phyloP scores from a whole-genome alignment of 2,329 filamentous ascomycete species.

The Drechmeria coniospora region DNA sequence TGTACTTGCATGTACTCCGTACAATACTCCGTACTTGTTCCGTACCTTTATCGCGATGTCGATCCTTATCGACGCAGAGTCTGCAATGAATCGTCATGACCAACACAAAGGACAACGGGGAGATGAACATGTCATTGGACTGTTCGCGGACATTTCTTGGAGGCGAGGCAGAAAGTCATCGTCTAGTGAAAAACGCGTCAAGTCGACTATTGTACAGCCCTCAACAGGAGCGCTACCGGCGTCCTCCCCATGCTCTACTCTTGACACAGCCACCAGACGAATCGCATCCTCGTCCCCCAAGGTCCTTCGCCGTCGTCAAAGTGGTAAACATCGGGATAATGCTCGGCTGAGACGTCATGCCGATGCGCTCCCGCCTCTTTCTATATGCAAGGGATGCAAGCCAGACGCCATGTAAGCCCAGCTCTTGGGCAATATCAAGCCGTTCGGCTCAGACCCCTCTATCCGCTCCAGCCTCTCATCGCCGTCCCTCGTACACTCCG shows the following conservation, averaged over 20 bases:
- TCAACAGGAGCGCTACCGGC: constrained; percentile 7
- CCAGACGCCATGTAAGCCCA: constrained; percentile 4
- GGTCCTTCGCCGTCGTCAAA: constrained; percentile 1
- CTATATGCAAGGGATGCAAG: constrained; percentile 1
- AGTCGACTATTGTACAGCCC: constrained; percentile 17
- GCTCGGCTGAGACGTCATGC: not conserved
- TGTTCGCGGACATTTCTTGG: too few species aligned
- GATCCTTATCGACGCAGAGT: too few species aligned
- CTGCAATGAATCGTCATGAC: too few species aligned
- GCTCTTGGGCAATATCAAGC: constrained; percentile 6
- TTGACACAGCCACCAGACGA: constrained; percentile 7
- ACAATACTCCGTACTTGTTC: too few species aligned
- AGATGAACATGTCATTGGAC: too few species aligned
- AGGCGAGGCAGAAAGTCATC: too few species aligned
- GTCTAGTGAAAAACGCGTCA: constrained; percentile 7
- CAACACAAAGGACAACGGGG: too few species aligned
- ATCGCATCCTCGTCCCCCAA: constrained; percentile 1
- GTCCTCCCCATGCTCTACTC: constrained; percentile 10
- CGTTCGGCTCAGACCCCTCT: not conserved
- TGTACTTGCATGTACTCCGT: too few species aligned
- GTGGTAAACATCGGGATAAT: not conserved
- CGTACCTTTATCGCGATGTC: too few species aligned
- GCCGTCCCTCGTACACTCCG: too few species aligned
- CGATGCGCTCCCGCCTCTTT: constrained; percentile 1
- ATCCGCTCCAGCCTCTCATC: not conserved